phyloP scores from a whole-genome alignment of 1,139 yeast genomes.

The Yamadazyma songkhlaensis region DNA sequence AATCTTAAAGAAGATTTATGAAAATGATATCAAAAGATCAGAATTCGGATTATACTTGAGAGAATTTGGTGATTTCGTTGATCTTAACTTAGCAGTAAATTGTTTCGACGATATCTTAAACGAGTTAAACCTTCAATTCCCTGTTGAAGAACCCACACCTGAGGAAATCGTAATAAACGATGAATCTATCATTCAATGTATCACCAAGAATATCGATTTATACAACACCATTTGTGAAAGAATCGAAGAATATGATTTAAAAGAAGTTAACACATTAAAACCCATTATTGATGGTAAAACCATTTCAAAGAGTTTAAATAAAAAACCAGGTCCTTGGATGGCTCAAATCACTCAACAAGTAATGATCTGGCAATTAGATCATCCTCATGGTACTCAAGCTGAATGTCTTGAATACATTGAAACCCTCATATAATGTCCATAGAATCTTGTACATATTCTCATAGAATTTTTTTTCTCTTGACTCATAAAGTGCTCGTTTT shows the following conservation, averaged over 20 bases:
- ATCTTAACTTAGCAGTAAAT: constrained; percentile 35
- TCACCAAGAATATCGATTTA: constrained; percentile 14
- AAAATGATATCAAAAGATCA: constrained; percentile 41
- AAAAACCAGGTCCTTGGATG: constrained; percentile 88
- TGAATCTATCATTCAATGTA: background rate
- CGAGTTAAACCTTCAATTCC: constrained; percentile 1
- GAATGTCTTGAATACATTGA: constrained; percentile 46
- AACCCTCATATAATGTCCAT: background rate
- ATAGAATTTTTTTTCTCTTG: no score
- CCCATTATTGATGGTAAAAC: constrained; percentile 71
- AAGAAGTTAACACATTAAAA: constrained; percentile 42
- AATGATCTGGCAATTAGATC: constrained; percentile 71
- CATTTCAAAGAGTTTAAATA: constrained; percentile 45
- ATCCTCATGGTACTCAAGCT: constrained; percentile 52
- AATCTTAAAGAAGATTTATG: constrained; percentile 11
- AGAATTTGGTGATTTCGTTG: constrained; percentile 51
- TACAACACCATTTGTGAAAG: constrained; percentile 33
- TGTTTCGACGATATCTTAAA: constrained; percentile 29
- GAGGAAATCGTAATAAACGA: constrained; percentile 8
- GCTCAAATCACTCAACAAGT: constrained; percentile 51
- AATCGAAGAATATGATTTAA: constrained; percentile 30
- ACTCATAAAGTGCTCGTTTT: no score
- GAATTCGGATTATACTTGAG: constrained; percentile 61
- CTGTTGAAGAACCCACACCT: constrained; percentile 10
- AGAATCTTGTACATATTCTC: background rate